Conservation (phyloP, 768 basidiomycete genomes). For the Coprinellus aureogranulatus region DNA sequence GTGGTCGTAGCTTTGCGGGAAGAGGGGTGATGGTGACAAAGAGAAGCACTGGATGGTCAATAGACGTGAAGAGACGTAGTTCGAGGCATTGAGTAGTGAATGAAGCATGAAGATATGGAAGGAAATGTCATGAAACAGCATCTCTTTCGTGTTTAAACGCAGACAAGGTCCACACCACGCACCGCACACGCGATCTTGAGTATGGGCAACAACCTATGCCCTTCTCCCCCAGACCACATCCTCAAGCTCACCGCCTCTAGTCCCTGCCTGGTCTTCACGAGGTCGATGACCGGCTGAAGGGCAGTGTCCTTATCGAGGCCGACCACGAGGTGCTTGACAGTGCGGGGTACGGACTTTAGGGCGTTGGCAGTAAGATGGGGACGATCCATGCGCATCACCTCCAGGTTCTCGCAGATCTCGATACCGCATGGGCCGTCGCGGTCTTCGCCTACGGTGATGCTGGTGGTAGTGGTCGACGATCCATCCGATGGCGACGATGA, state of each 20-base stretch:
- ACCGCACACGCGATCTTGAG: slow-evolving; percentile 66
- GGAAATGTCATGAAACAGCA: neutral
- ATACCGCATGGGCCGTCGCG: slow-evolving; percentile 40
- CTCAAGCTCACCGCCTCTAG: slow-evolving; percentile 54
- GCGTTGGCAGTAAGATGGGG: slow-evolving; percentile 43
- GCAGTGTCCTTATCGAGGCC: slow-evolving; percentile 56
- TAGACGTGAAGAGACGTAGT: neutral
- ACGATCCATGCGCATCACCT: slow-evolving; percentile 56
- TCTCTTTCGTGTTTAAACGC: slow-evolving; percentile 24
- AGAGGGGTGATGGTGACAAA: too few species aligned
- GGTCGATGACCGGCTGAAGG: slow-evolving; percentile 53
- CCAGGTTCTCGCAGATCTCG: slow-evolving; percentile 48
- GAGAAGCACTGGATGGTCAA: neutral
- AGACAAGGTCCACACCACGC: slow-evolving; percentile 53
- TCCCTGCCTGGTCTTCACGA: slow-evolving; percentile 43
- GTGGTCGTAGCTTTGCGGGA: too few species aligned
- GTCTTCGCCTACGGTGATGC: too few species aligned
- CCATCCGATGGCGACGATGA: too few species aligned
- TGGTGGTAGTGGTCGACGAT: slow-evolving; percentile 31
- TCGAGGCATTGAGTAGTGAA: neutral
- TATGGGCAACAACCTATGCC: slow-evolving; percentile 48
- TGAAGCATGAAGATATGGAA: neutral
- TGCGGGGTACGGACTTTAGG: slow-evolving; percentile 47
- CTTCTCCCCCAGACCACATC: slow-evolving; percentile 50
- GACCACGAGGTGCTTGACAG: slow-evolving; percentile 56